Evolutionary conservation across 164 flowering plant species (phyloP).

Genomic region (Hamamelis virginiana): DNA sequence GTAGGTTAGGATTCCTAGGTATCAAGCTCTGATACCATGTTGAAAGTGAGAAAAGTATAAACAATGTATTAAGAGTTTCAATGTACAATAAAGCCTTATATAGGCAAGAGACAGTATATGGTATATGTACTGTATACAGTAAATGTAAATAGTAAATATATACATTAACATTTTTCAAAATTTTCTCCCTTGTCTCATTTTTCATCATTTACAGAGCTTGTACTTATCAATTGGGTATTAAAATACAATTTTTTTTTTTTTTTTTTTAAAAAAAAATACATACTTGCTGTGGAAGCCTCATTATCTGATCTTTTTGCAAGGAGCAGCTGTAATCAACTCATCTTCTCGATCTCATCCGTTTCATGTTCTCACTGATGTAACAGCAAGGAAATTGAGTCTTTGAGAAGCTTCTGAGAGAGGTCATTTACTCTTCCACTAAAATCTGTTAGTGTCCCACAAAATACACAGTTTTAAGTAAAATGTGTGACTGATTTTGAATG

Average conservation of each 20-base stretch:
- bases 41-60: too few species aligned
- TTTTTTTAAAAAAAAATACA: not conserved
- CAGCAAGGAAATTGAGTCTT: slow-evolving; percentile 19
- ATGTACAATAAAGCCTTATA: too few species aligned
- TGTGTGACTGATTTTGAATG: not conserved
- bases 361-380: slow-evolving; percentile 23
- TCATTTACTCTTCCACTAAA: not conserved
- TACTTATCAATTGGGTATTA: not conserved
- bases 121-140: too few species aligned
- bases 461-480: not conserved
- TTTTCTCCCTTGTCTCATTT: too few species aligned
- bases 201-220: not conserved
- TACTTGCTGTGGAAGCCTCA: not conserved
- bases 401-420: not conserved
- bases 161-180: too few species aligned
- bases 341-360: slow-evolving; percentile 41
- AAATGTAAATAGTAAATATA: too few species aligned
- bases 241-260: too few species aligned
- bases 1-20: too few species aligned
- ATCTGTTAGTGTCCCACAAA: slow-evolving; percentile 9
- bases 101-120: too few species aligned
- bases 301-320: slow-evolving; percentile 34
- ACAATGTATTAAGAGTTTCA: too few species aligned
- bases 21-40: too few species aligned
- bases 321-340: slow-evolving; percentile 24